Evolutionary conservation across 1,139 yeast genomes (phyloP).

Genomic region (Keqinozyma sinolaborantium): DNA sequence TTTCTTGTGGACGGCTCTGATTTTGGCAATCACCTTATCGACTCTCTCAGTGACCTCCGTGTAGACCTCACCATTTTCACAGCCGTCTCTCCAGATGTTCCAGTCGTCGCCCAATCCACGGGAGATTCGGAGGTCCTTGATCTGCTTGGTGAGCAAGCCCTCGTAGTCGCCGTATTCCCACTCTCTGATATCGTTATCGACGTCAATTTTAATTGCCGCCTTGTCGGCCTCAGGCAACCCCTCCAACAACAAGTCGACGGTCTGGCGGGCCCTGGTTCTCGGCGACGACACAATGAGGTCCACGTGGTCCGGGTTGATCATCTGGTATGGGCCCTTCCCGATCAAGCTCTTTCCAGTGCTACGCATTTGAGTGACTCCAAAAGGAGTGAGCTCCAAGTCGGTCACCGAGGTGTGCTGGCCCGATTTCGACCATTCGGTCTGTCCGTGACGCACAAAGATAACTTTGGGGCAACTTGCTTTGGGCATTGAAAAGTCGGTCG

Average conservation of each 20-base stretch:
- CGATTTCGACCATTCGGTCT: constrained; percentile 92
- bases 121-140: constrained; percentile 52
- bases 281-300: constrained; percentile 76
- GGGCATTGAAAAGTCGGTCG: constrained; percentile 3
- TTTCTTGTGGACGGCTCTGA: constrained; percentile 57
- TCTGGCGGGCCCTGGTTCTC: constrained; percentile 71
- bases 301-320: constrained; percentile 62
- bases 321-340: constrained; percentile 46
- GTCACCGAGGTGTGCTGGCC: constrained; percentile 91
- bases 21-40: constrained; percentile 62
- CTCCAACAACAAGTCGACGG: constrained; percentile 57
- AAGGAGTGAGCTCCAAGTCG: constrained; percentile 71
- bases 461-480: constrained; percentile 62
- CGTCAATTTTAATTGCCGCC: constrained; percentile 40
- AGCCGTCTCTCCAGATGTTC: constrained; percentile 90
- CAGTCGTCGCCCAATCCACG: constrained; percentile 64
- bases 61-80: constrained; percentile 82
- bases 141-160: constrained; percentile 70
- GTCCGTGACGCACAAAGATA: constrained; percentile 81
- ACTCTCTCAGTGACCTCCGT: constrained; percentile 64
- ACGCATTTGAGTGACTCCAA: constrained; percentile 73
- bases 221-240: constrained; percentile 45
- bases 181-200: constrained; percentile 75
- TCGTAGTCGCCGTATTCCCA: constrained; percentile 98
- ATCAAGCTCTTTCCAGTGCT: constrained; percentile 72